A percentile compares a stretch with the other conserved stretches of the same genome.
Evolutionary conservation across 768 basidiomycete genomes (phyloP).

Genomic region (Leccinum uliginosum): DNA sequence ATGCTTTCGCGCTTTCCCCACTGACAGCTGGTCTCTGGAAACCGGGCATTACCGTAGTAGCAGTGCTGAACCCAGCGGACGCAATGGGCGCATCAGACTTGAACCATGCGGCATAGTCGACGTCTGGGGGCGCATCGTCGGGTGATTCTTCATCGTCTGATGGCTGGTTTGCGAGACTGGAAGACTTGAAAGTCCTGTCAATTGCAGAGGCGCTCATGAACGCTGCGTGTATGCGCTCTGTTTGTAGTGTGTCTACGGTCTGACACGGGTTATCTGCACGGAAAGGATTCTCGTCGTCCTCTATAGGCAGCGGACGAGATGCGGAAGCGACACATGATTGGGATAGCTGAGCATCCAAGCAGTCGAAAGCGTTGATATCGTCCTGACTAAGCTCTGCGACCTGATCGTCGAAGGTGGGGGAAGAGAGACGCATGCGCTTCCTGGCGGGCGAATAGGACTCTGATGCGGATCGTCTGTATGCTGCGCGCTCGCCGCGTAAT

Average conservation of each 20-base stretch:
- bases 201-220: constrained; percentile 18
- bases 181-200: background rate
- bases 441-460: constrained; percentile 33
- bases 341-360: constrained; percentile 43
- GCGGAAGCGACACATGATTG: constrained; percentile 20
- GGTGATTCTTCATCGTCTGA: constrained; percentile 28
- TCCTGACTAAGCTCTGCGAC: constrained; percentile 49
- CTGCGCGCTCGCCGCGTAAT: background rate
- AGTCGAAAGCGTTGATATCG: constrained; percentile 52
- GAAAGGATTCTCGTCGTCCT: constrained; percentile 24
- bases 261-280: background rate
- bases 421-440: constrained; percentile 62
- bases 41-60: constrained; percentile 21
- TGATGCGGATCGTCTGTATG: background rate
- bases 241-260: background rate
- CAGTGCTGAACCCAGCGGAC: constrained; percentile 36
- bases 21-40: constrained; percentile 18
- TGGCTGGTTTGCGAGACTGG: background rate
- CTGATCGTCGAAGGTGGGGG: constrained; percentile 59
- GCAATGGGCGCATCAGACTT: constrained; percentile 29
- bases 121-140: constrained; percentile 37
- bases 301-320: background rate
- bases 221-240: constrained; percentile 13
- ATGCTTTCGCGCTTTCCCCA: constrained; percentile 20
- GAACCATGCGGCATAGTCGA: constrained; percentile 51